A percentile compares a stretch with the other conserved stretches of the same genome.
Evolutionary conservation across 2,329 filamentous ascomycete genomes (phyloP).

Genomic region (Domatiomyces globalis): DNA sequence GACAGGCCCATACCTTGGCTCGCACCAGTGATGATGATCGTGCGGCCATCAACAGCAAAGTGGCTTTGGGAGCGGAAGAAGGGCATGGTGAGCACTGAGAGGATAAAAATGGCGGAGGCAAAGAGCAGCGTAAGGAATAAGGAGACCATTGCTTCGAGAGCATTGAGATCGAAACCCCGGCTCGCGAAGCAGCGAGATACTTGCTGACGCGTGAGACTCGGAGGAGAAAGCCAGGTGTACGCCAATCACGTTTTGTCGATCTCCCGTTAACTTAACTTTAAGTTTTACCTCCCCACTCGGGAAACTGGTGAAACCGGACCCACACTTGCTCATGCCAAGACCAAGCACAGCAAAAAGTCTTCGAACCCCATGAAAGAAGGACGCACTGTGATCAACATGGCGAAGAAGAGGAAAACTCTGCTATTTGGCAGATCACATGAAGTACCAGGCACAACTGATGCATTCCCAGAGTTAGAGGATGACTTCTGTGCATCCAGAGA

Average conservation of each 20-base stretch:
- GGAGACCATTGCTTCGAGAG: background rate
- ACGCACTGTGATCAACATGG: slow-evolving; percentile 28
- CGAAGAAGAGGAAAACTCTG: slow-evolving; percentile 43
- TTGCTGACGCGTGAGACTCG: background rate
- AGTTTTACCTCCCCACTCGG: no score
- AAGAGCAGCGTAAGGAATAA: background rate
- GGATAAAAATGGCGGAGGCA: slow-evolving; percentile 1
- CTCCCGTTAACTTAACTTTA: no score
- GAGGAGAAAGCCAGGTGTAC: no score
- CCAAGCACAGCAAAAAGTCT: background rate
- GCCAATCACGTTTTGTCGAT: no score
- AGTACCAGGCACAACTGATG: slow-evolving; percentile 39
- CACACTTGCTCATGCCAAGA: no score
- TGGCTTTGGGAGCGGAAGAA: slow-evolving; percentile 44
- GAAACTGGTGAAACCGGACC: no score
- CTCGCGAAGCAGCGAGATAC: background rate
- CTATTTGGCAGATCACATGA: slow-evolving; percentile 16
- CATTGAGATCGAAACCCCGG: background rate
- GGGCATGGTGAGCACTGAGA: slow-evolving; percentile 21
- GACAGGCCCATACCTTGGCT: slow-evolving; percentile 85
- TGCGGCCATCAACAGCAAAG: slow-evolving; percentile 76
- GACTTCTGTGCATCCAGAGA: slow-evolving; percentile 82
- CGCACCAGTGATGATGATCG: slow-evolving; percentile 74
- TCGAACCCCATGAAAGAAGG: background rate
- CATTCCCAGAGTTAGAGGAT: slow-evolving; percentile 87